phyloP scores from a whole-genome alignment of 495 filamentous ascomycete species.

The Rusavskia elegans region DNA sequence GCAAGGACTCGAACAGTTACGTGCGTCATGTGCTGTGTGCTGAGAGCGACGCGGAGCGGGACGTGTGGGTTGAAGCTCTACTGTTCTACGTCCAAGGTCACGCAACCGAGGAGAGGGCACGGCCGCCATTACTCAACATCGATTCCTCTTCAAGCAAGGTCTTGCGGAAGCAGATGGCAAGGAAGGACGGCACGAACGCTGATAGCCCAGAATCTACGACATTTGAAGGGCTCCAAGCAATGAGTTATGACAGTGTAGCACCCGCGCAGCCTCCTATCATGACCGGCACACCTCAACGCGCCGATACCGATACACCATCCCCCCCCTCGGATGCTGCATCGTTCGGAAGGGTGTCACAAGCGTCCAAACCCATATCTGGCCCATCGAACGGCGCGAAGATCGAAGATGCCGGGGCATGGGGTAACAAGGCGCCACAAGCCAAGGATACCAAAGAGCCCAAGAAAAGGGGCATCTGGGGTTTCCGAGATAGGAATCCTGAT shows the following conservation, averaged over 20 bases:
- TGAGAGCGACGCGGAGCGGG: constrained; percentile 83
- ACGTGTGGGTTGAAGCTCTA: constrained; percentile 83
- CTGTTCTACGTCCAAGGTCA: constrained; percentile 76
- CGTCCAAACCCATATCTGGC: constrained; percentile 58
- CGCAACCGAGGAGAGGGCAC: constrained; percentile 33
- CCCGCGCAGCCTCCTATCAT: constrained; percentile 53
- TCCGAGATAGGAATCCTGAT: constrained; percentile 51
- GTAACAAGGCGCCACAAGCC: constrained; percentile 47
- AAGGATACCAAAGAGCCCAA: constrained; percentile 59
- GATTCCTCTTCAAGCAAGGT: constrained; percentile 15
- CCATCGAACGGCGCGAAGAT: constrained; percentile 80
- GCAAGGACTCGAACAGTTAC: constrained; percentile 78
- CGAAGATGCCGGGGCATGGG: constrained; percentile 75
- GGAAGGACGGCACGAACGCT: constrained; percentile 24
- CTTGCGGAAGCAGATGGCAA: constrained; percentile 31
- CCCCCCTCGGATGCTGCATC: constrained; percentile 12
- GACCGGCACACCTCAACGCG: constrained; percentile 17
- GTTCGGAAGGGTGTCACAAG: constrained; percentile 14
- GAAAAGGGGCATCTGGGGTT: constrained; percentile 91
- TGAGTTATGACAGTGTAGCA: constrained; percentile 73
- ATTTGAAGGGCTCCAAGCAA: constrained; percentile 47
- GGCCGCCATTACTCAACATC: constrained; percentile 15
- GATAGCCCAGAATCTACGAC: constrained; percentile 24
- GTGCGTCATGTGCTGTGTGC: constrained; percentile 94
- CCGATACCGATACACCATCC: constrained; percentile 26